Percentiles rank a stretch among this genome's conserved stretches.
Evolutionary conservation across 805 yeast species (phyloP).

Genomic region (Cyberlindnera mississippiensis): DNA sequence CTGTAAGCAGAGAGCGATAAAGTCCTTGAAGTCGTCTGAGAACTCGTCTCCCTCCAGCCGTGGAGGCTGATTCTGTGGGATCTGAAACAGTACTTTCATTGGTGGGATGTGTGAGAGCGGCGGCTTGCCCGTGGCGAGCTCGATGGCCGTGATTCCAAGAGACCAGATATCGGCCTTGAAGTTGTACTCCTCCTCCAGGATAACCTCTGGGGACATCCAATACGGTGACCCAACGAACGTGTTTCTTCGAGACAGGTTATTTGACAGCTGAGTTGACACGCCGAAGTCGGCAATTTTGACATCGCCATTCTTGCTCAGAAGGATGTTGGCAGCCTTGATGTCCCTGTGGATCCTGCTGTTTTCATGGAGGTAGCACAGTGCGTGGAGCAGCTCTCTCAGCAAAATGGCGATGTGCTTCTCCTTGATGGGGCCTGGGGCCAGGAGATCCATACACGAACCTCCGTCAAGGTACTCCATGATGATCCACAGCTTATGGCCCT

Average conservation of each 20-base stretch:
- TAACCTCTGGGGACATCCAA: constrained; percentile 99
- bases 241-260: constrained; percentile 59
- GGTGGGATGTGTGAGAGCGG: constrained; percentile 75
- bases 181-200: constrained; percentile 81
- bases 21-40: constrained; percentile 60
- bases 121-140: constrained; percentile 95
- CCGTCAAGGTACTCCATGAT: constrained; percentile 97
- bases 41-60: constrained; percentile 82
- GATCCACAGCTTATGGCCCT: constrained; percentile 88
- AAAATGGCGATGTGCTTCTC: constrained; percentile 78
- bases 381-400: constrained; percentile 71
- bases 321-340: constrained; percentile 88
- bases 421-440: constrained; percentile 85
- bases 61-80: constrained; percentile 75
- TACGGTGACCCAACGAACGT: constrained; percentile 80
- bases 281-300: constrained; percentile 96
- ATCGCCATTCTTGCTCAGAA: constrained; percentile 63
- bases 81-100: constrained; percentile 36
- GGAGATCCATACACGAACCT: constrained; percentile 73
- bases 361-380: constrained; percentile 66
- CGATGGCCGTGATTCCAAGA: constrained; percentile 88
- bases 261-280: constrained; percentile 81
- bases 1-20: constrained; percentile 64
- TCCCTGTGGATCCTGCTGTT: constrained; percentile 87
- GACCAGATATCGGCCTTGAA: constrained; percentile 97